Evolutionary conservation across 768 basidiomycete genomes (phyloP).

Genomic region (Piloderma croceum): DNA sequence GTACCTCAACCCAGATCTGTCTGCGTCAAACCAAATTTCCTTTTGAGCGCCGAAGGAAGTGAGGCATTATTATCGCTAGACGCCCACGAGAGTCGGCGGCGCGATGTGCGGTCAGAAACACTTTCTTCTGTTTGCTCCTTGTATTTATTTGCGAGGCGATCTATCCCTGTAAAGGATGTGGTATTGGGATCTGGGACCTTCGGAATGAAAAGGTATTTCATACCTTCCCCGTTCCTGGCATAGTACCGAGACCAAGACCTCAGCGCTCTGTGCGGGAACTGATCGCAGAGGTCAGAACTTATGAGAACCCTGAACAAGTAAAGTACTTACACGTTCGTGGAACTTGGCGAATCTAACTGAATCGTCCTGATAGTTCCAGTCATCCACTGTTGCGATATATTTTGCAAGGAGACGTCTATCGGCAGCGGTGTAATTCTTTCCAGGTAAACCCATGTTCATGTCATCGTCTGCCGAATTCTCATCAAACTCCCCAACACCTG

Average conservation of each 20-base stretch:
- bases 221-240: conserved; percentile 47
- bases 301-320: neutral
- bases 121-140: conserved; percentile 8
- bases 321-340: conserved; percentile 39
- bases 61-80: conserved; percentile 6
- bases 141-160: conserved; percentile 25
- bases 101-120: conserved; percentile 7
- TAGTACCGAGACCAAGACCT: conserved; percentile 65
- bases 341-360: conserved; percentile 55
- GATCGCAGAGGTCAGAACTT: neutral
- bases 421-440: conserved; percentile 50
- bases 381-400: conserved; percentile 45
- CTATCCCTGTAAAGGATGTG: conserved; percentile 19
- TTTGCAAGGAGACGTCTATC: conserved; percentile 57
- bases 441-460: conserved; percentile 48
- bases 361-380: conserved; percentile 37
- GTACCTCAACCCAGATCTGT: too few species aligned
- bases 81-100: conserved; percentile 20
- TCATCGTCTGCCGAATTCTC: conserved; percentile 30
- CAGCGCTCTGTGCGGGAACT: conserved; percentile 50
- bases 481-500: too few species aligned
- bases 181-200: conserved; percentile 20
- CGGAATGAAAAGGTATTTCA: conserved; percentile 4
- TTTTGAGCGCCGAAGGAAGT: neutral
- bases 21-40: too few species aligned